Evolutionary conservation across 495 filamentous ascomycete species (phyloP).

Genomic region (Jackrogersella minutella): DNA sequence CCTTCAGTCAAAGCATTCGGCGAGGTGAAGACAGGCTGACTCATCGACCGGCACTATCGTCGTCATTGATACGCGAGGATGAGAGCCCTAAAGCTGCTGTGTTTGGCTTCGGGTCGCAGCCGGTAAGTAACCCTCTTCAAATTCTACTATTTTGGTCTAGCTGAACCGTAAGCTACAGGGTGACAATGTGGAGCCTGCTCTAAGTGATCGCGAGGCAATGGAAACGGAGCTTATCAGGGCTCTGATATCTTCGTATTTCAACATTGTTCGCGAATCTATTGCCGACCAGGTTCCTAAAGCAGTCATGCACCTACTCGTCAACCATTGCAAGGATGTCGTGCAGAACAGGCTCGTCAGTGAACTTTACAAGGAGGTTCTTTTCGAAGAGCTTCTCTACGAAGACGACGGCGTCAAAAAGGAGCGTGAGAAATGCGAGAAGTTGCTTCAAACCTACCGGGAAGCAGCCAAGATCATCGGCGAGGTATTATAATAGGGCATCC

Average conservation of each 20-base stretch:
- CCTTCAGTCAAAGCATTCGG: constrained; percentile 82
- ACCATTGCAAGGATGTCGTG: constrained; percentile 96
- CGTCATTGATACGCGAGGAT: constrained; percentile 46
- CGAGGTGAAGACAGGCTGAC: constrained; percentile 70
- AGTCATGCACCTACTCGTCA: constrained; percentile 98
- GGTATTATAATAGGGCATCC: constrained; percentile 69
- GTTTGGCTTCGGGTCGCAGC: constrained; percentile 42
- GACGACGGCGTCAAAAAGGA: constrained; percentile 97
- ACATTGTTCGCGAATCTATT: constrained; percentile 96
- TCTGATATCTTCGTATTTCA: constrained; percentile 96
- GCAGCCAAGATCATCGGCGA: constrained; percentile 97
- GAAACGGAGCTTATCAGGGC: constrained; percentile 97
- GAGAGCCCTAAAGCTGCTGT: constrained; percentile 48
- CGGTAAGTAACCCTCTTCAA: constrained; percentile 28
- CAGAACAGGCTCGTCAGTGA: constrained; percentile 96
- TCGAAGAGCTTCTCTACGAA: constrained; percentile 93
- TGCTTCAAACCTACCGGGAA: constrained; percentile 93
- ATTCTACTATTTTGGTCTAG: constrained; percentile 4
- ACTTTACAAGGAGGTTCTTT: constrained; percentile 92
- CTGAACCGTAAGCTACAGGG: constrained; percentile 50
- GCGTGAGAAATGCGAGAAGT: constrained; percentile 95
- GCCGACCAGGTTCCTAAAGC: constrained; percentile 98
- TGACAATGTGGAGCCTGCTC: constrained; percentile 72
- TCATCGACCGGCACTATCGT: constrained; percentile 46
- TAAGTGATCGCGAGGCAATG: constrained; percentile 94